phyloP scores from a whole-genome alignment of 768 basidiomycete species.

The Suillus hirtellus region DNA sequence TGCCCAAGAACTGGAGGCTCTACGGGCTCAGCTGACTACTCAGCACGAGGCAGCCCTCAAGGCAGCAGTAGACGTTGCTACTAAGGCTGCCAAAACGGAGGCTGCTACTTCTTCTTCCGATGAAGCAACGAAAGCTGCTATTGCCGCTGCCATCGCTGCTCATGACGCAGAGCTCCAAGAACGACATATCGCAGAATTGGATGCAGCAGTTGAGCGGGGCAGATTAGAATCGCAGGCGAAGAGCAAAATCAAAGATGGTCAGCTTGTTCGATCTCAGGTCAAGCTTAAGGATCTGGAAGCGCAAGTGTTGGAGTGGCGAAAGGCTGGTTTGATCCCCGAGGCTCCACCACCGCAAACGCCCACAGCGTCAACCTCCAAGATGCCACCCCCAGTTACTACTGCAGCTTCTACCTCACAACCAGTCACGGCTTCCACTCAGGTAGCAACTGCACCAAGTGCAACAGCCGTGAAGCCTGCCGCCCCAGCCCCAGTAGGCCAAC shows the following conservation, averaged over 20 bases:
- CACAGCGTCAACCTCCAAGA: constrained; percentile 13
- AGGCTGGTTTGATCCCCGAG: constrained; percentile 48
- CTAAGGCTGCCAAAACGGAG: constrained; percentile 39
- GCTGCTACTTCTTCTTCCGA: constrained; percentile 30
- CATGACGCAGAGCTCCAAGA: constrained; percentile 48
- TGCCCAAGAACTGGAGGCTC: constrained; percentile 55
- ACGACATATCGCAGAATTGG: constrained; percentile 56
- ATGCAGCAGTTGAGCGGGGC: constrained; percentile 67
- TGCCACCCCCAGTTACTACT: constrained; percentile 14
- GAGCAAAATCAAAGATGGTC: constrained; percentile 68
- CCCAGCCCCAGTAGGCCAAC: constrained; percentile 22
- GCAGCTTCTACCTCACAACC: constrained; percentile 19
- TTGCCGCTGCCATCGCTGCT: constrained; percentile 49
- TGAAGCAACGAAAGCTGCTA: constrained; percentile 43
- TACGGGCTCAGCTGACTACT: constrained; percentile 53
- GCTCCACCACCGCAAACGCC: constrained; percentile 27
- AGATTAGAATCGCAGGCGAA: constrained; percentile 63
- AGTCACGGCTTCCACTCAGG: constrained; percentile 18
- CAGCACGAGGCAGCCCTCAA: constrained; percentile 57
- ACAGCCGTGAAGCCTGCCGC: constrained; percentile 23
- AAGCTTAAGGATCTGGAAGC: constrained; percentile 70
- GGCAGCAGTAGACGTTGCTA: constrained; percentile 51
- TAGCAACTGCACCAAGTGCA: constrained; percentile 17
- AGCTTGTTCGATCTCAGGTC: constrained; percentile 59
- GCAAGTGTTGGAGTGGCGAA: constrained; percentile 58